Evolutionary conservation across 495 filamentous ascomycete genomes (phyloP).

Genomic region (Podospora sp.): DNA sequence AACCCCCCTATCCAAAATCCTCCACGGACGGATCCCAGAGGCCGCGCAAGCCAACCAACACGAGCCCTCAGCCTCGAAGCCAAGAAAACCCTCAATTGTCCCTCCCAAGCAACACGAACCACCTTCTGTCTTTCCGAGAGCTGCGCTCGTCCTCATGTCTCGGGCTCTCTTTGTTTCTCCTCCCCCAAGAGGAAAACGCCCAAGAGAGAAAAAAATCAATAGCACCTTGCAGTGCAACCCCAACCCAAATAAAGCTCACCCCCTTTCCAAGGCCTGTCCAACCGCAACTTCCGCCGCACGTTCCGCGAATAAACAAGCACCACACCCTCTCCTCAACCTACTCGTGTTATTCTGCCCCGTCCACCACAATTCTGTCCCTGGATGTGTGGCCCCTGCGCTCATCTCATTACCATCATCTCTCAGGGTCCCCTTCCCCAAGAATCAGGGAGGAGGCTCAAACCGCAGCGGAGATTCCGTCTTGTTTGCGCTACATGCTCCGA

Average conservation of each 20-base stretch:
- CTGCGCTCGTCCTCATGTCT: neutral
- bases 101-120: neutral
- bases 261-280: neutral
- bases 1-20: neutral
- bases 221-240: neutral
- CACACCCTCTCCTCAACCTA: neutral
- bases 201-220: neutral
- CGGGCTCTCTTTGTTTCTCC: neutral
- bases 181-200: neutral
- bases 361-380: too few relatives aligned
- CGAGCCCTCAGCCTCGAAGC: neutral
- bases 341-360: neutral
- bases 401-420: too few relatives aligned
- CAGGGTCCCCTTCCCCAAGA: too few relatives aligned
- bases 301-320: neutral
- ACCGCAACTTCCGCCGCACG: neutral
- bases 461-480: neutral
- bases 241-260: too few relatives aligned
- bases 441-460: neutral
- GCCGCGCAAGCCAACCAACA: neutral
- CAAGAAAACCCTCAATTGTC: neutral
- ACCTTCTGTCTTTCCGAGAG: neutral
- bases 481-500: neutral
- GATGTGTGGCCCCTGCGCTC: too few relatives aligned
- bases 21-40: neutral